These are phyloP conservation scores for Lactarius psammicola DNA, from an alignment of 768 basidiomycete genomes.

Conservation along the genomic window DNA sequence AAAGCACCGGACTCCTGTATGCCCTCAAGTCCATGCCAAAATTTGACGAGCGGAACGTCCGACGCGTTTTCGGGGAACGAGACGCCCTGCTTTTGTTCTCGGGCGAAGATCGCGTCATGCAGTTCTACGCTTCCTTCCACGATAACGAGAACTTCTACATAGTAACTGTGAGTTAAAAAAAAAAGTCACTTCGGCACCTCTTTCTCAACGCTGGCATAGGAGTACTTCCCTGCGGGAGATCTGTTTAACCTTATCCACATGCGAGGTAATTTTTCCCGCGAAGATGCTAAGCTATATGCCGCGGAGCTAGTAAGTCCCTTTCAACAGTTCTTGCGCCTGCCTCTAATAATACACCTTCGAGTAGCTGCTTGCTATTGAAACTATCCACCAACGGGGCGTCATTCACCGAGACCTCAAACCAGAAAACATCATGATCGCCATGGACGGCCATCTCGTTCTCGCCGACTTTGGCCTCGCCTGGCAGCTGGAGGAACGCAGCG, in stretches of 20 bases:
- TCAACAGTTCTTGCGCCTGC: background rate
- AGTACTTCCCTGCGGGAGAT: conserved; percentile 17
- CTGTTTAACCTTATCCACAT: conserved; percentile 5
- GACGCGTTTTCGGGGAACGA: conserved; percentile 11
- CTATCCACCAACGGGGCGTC: conserved; percentile 15
- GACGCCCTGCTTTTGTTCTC: conserved; percentile 11
- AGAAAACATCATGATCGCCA: conserved; percentile 20
- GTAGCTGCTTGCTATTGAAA: conserved; percentile 22
- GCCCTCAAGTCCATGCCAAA: conserved; percentile 9
- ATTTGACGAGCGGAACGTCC: background rate
- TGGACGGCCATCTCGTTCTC: conserved; percentile 20
- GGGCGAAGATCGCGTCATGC: conserved; percentile 1
- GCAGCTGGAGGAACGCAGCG: conserved; percentile 10
- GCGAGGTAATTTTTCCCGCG: conserved; percentile 2
- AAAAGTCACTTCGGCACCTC: background rate
- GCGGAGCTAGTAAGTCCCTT: conserved; percentile 22
- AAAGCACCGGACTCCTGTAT: background rate
- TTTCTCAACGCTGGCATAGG: background rate
- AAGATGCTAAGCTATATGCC: conserved; percentile 8
- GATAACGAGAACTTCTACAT: conserved; percentile 22
- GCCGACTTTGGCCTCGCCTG: conserved; percentile 21
- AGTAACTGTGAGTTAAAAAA: conserved; percentile 4
- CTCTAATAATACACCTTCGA: background rate
- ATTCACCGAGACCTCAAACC: conserved; percentile 26
- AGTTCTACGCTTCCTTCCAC: conserved; percentile 21